Evolutionary conservation across 352 stramenopile species (phyloP), one percentile per base, ranked within the genome.

Genomic region (Globisporangium viniferum): DNA sequence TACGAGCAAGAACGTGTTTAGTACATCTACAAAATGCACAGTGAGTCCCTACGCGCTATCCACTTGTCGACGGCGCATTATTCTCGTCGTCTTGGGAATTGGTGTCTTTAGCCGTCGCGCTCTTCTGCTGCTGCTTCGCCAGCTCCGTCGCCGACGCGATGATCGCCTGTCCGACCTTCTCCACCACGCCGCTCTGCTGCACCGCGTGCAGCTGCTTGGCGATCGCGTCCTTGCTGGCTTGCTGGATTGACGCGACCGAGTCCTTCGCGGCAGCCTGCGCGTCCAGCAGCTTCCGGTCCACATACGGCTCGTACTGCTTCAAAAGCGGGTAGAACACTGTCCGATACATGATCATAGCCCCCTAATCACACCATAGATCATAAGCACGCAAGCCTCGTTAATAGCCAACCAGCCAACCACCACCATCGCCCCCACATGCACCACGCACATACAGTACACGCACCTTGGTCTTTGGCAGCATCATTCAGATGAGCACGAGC

Each of bases 401-500:
- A 24, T 24, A 24, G 24, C 24, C 24, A 0, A 24, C 24, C 24
- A 24, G 24, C 24, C 24, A 24, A 24, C 24, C 24, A 24, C 24
- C 24, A 24, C 24, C 24, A 0, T 24, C 24, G 24, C 24, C 24
- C 24, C 24, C 24, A 24, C 24, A 24, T 24, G 24, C 24, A 24
- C 24, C 24, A 24, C 24, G 24, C 20, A 24, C 18, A 58, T 20
- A 12, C 31, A 24, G 24, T 24, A 24, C 24, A 44, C 60, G 14
- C 61, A 92, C 71, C 73, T 81, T 85, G 24, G 94, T 97, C 79
- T 97, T 90, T 5, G 93, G 95, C 31, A 98, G 76, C 89, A 99
- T 98, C 67, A 97, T 89, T 95, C 95, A 98, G 57, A 98, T 81
- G 58, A 99, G 86, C 70, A 99, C 98, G 24, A 96, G 86, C 65